These are phyloP conservation scores for Trichoderma aggressivum DNA, from an alignment of 2,329 filamentous ascomycete genomes.

Conservation along the genomic window DNA sequence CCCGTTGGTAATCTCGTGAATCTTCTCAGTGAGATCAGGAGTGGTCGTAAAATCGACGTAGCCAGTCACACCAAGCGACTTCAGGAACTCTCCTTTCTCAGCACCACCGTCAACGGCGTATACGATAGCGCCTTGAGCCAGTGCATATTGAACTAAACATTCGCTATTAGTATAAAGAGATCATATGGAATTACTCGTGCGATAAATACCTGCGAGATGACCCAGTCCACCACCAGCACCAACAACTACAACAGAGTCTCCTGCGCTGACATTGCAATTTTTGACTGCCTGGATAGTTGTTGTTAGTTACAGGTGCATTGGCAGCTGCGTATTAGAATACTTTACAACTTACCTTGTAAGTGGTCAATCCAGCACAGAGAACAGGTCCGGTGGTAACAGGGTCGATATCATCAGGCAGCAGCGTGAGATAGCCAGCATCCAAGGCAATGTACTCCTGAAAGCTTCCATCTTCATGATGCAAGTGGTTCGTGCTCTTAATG, in stretches of 20 bases:
- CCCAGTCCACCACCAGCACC: constrained; percentile 21
- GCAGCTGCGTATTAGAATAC: fast-evolving
- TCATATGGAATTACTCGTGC: background rate
- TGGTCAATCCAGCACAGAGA: constrained; percentile 21
- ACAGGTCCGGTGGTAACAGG: constrained; percentile 17
- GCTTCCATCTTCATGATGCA: constrained; percentile 22
- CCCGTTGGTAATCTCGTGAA: constrained; percentile 18
- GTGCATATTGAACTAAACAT: constrained; percentile 20
- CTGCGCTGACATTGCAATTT: constrained; percentile 21
- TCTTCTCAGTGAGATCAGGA: background rate
- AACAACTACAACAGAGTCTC: constrained; percentile 21
- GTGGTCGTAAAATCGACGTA: constrained; percentile 21
- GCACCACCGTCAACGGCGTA: constrained; percentile 18
- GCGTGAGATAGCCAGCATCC: constrained; percentile 17
- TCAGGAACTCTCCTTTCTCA: constrained; percentile 20
- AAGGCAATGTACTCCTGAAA: constrained; percentile 22
- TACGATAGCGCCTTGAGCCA: constrained; percentile 20
- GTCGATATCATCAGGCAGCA: constrained; percentile 20
- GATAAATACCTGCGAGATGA: constrained; percentile 20
- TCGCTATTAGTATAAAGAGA: background rate
- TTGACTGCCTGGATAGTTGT: constrained; percentile 17
- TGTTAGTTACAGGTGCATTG: background rate
- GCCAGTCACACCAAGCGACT: constrained; percentile 11
- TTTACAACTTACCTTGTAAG: constrained; percentile 18
- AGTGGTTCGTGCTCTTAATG: constrained; percentile 21